Base-by-base conservation (phyloP, 345 rosid genomes). In the Lepidium sativum region DNA sequence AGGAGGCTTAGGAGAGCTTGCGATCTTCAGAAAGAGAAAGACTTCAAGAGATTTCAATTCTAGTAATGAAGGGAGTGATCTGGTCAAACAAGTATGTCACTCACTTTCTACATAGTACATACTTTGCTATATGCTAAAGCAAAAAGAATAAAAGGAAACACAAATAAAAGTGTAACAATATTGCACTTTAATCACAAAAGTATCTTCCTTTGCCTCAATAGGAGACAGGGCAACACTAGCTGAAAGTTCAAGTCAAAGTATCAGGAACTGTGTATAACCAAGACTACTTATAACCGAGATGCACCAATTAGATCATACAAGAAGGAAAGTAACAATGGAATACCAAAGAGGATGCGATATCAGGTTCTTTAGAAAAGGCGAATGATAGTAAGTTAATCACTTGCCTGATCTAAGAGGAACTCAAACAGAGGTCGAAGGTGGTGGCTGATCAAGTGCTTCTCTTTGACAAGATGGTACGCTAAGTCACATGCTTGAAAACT, bases 371-470 rank as follows among this genome's bases (percentile, higher is more conserved):
- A 32, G 34, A 44, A 54, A 20, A 37, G 15, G 12, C 0, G 14
- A 47, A 39, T 2, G 2, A 54, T 4, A 47, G 35, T 57, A 31
- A 56, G 40, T 5, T 29, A 37, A 60, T 15, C 37, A 78, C 84
- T 88, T 73, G 70, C 99, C 89, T 94, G 99, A 80, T 94, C 99
- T 77, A 94, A 78, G 75, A 83, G 75, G 80, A 94, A 94, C 68
- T 75, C 81, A 27, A 90, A 83, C 68, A 78, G 79, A 63, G 63
- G 77, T 18, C 87, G 81, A 13, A 86, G 81, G 43, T 81, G 83
- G 73, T 84, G 79, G 51, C 56, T 72, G 60, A 86, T 74, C 37
- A 83, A 60, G 58, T 86, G 95, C 63, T 80, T 88, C 61, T 81
- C 81, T 0, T 80, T 73, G 65, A 69, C 76, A 18, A 85, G 54